phyloP scores from a whole-genome alignment of 2,329 filamentous ascomycete species.

The Karstenula rhodostoma region DNA sequence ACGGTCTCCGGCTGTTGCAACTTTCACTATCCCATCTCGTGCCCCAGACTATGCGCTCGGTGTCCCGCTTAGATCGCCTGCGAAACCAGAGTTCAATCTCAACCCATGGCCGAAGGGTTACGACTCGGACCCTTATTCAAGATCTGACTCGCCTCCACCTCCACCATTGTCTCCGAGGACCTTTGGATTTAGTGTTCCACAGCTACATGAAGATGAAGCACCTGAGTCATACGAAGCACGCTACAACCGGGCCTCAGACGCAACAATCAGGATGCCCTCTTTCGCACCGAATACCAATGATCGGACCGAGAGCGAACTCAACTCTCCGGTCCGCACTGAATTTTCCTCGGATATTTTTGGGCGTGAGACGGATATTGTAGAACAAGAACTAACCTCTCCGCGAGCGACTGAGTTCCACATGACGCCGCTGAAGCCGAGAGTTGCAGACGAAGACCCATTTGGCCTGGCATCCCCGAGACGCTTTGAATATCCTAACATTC shows the following conservation, averaged over 20 bases:
- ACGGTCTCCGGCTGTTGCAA: slow-evolving; percentile 38
- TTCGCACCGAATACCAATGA: background rate
- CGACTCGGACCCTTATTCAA: slow-evolving; percentile 26
- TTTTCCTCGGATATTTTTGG: slow-evolving; percentile 46
- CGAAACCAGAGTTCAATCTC: slow-evolving; percentile 40
- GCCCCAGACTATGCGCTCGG: slow-evolving; percentile 24
- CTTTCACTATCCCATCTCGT: slow-evolving; percentile 36
- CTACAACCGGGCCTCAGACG: slow-evolving; percentile 31
- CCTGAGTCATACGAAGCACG: slow-evolving; percentile 30
- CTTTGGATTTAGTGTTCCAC: slow-evolving; percentile 31
- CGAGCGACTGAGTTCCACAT: slow-evolving; percentile 49
- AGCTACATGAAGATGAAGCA: slow-evolving; percentile 13
- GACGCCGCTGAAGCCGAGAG: slow-evolving; percentile 44
- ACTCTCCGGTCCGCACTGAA: slow-evolving; percentile 51
- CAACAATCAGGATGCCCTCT: slow-evolving; percentile 20
- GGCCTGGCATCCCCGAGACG: slow-evolving; percentile 51
- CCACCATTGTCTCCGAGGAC: slow-evolving; percentile 37
- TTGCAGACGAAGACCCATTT: slow-evolving; percentile 47
- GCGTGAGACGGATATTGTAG: slow-evolving; percentile 36
- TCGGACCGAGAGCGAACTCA: slow-evolving; percentile 20
- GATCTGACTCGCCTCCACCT: slow-evolving; percentile 22
- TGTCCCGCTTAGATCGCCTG: slow-evolving; percentile 38
- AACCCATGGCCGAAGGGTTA: slow-evolving; percentile 40
- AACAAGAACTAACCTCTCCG: slow-evolving; percentile 48
- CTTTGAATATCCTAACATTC: slow-evolving; percentile 47